phyloP scores from a whole-genome alignment of 257 asterid genomes.

The Parsonsia alboflavescens region DNA sequence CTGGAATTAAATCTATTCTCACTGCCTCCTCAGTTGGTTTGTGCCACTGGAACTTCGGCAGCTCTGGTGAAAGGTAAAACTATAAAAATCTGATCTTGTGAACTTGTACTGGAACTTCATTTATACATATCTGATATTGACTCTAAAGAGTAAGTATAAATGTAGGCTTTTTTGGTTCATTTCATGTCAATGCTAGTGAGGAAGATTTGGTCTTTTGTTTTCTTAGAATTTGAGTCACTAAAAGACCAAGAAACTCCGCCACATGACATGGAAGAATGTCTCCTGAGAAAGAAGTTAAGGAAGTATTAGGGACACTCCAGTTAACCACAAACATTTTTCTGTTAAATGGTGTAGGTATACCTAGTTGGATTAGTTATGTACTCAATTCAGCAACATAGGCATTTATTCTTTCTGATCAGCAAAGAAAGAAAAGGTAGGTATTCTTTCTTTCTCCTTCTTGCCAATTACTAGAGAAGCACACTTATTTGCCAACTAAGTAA shows the following conservation, averaged over 20 bases:
- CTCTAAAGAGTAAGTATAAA: not conserved
- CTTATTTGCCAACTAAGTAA: not conserved
- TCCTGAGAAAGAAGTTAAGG: not conserved
- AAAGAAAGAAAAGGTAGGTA: not conserved
- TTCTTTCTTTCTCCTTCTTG: not conserved
- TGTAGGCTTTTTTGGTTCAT: not conserved
- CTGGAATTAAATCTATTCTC: slow-evolving; percentile 53
- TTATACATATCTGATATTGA: not conserved
- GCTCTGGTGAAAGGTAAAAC: slow-evolving; percentile 44
- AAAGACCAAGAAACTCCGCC: not conserved
- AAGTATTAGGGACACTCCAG: not conserved
- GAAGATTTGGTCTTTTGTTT: not conserved
- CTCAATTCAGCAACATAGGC: not conserved
- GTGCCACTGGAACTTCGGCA: slow-evolving; percentile 77
- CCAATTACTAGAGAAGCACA: not conserved
- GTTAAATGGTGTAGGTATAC: not conserved
- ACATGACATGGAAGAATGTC: not conserved
- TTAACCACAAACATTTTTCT: not conserved
- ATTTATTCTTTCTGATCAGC: not conserved
- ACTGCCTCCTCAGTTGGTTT: slow-evolving; percentile 88
- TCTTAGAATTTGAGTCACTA: not conserved
- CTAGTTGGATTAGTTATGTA: not conserved
- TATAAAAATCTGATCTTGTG: not conserved
- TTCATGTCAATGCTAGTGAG: not conserved
- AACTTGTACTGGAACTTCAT: not conserved